phyloP scores from a whole-genome alignment of 1,139 yeast genomes.

The Kodamaea ohmeri region DNA sequence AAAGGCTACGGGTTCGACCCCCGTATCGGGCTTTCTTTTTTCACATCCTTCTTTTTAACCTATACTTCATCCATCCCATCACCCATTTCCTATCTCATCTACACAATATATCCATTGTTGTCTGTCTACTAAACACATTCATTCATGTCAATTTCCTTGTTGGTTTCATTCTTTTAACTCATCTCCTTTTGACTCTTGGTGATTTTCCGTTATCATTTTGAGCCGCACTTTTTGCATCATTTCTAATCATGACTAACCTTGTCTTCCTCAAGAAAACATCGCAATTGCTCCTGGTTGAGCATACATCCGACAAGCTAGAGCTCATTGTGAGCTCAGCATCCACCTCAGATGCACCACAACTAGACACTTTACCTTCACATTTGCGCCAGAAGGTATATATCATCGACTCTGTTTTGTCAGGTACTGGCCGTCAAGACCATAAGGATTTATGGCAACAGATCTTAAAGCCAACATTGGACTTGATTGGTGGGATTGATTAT shows the following conservation, averaged over 20 bases:
- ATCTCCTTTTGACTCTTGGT: not conserved
- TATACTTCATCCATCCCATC: no score
- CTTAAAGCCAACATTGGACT: constrained; percentile 44
- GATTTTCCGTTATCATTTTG: not conserved
- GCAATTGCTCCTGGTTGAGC: constrained; percentile 9
- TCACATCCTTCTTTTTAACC: no score
- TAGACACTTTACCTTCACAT: constrained; percentile 10
- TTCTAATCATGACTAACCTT: constrained; percentile 3
- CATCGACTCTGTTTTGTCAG: constrained; percentile 59
- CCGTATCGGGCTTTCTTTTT: constrained; percentile 42
- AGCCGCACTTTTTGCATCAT: not conserved
- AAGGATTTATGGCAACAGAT: constrained; percentile 43
- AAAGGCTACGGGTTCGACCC: constrained; percentile 54
- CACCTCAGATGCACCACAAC: constrained; percentile 4
- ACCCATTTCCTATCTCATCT: no score
- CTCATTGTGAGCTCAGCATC: not conserved
- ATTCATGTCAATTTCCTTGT: not conserved
- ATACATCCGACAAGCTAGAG: constrained; percentile 2
- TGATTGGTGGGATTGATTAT: constrained; percentile 31
- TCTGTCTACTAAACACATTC: no score
- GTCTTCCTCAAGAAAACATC: constrained; percentile 7
- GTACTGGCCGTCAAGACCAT: constrained; percentile 43
- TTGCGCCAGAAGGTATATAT: constrained; percentile 14
- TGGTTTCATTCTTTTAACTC: not conserved
- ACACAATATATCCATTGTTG: no score